A percentile compares a stretch with the other conserved stretches of the same genome.
phyloP scores from a whole-genome alignment of 495 filamentous ascomycete species.

The Penicillium tannophilum region DNA sequence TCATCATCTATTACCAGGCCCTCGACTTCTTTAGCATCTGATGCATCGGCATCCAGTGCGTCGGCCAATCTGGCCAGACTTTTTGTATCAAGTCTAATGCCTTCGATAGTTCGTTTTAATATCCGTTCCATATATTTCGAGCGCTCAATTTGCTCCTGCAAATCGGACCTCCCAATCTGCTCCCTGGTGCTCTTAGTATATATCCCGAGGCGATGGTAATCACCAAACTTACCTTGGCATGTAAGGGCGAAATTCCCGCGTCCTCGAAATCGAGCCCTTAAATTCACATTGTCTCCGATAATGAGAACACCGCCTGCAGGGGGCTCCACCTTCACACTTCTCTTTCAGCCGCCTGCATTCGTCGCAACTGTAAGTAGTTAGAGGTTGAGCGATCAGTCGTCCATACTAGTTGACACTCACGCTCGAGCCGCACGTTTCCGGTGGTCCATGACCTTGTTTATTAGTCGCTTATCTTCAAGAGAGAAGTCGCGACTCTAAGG shows the following conservation, averaged over 20 bases:
- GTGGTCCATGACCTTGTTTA: slow-evolving; percentile 7
- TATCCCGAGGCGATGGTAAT: neutral
- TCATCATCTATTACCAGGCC: slow-evolving; percentile 28
- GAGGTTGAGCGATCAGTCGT: neutral
- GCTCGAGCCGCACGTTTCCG: slow-evolving; percentile 14
- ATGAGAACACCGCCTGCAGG: slow-evolving; percentile 33
- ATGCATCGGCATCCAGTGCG: slow-evolving; percentile 15
- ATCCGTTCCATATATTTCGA: slow-evolving; percentile 34
- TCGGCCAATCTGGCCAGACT: slow-evolving; percentile 24
- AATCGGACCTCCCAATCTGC: slow-evolving; percentile 17
- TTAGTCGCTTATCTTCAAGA: neutral
- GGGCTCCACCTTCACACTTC: slow-evolving; percentile 37
- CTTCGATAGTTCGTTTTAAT: slow-evolving; percentile 22
- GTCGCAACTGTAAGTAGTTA: slow-evolving; percentile 24
- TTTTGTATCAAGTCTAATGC: slow-evolving; percentile 26
- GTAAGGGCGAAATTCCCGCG: slow-evolving; percentile 18
- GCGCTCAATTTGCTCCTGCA: slow-evolving; percentile 25
- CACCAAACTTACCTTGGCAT: slow-evolving; percentile 14
- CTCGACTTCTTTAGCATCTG: slow-evolving; percentile 22
- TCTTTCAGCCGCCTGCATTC: slow-evolving; percentile 31
- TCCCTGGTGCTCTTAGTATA: slow-evolving; percentile 15
- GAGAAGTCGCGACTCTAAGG: neutral
- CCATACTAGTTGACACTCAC: neutral
- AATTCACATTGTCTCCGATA: slow-evolving; percentile 34
- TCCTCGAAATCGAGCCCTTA: slow-evolving; percentile 14